phyloP scores from a whole-genome alignment of 2,329 filamentous ascomycete species.

The Penicillium sp. region DNA sequence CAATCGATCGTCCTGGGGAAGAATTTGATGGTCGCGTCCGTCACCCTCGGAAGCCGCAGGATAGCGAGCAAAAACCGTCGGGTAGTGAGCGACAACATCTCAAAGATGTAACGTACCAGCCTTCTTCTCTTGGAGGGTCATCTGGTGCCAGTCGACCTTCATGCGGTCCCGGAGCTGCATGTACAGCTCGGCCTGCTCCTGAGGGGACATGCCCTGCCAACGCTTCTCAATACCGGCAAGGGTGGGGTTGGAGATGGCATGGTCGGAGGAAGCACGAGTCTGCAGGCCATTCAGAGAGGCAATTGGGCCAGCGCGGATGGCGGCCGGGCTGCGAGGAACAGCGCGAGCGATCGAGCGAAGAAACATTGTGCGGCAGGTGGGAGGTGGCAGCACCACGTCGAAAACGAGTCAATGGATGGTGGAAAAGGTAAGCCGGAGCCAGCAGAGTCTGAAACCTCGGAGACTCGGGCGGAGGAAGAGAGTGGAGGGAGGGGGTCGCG shows the following conservation, averaged over 20 bases:
- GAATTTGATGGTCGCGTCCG: background rate
- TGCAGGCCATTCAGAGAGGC: slow-evolving; percentile 44
- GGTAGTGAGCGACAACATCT: background rate
- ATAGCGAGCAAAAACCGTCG: slow-evolving; percentile 5
- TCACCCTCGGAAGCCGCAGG: slow-evolving; percentile 18
- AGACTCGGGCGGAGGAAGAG: slow-evolving; percentile 23
- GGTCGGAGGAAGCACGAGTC: slow-evolving; percentile 59
- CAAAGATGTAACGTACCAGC: slow-evolving; percentile 65
- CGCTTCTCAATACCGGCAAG: slow-evolving; percentile 98
- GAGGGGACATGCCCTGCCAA: slow-evolving; percentile 95
- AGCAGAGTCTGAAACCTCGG: slow-evolving; percentile 23
- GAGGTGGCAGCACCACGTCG: slow-evolving; percentile 26
- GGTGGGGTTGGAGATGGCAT: slow-evolving; percentile 96
- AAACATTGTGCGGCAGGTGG: slow-evolving; percentile 40
- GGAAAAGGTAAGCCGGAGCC: slow-evolving; percentile 14
- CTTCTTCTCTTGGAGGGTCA: slow-evolving; percentile 97
- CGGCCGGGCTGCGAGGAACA: slow-evolving; percentile 40
- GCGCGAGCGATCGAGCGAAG: slow-evolving; percentile 44
- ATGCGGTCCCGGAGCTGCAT: slow-evolving; percentile 97
- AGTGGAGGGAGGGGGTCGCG: slow-evolving; percentile 27
- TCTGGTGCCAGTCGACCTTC: slow-evolving; percentile 94
- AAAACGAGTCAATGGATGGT: slow-evolving; percentile 27
- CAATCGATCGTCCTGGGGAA: background rate
- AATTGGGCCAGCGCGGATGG: slow-evolving; percentile 36
- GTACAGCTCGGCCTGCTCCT: slow-evolving; percentile 99